A percentile compares a stretch with the other conserved stretches of the same genome.
Conservation (phyloP, 306 rosid species). For the Spatholobus suberectus region DNA sequence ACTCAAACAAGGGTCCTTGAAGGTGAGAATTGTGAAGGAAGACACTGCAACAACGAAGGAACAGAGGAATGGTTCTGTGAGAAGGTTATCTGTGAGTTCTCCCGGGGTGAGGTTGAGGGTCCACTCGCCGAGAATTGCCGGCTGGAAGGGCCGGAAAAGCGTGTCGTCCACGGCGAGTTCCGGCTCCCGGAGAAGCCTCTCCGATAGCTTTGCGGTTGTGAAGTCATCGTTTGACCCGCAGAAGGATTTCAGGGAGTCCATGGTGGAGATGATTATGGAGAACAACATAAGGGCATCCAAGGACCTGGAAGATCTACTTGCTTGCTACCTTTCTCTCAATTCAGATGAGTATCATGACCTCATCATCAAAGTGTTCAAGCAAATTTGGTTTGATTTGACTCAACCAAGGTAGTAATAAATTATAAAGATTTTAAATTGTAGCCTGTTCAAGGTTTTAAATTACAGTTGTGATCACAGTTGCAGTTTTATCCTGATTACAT, state of each 20-base stretch:
- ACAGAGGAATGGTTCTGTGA: slow-evolving; percentile 43
- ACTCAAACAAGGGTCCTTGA: slow-evolving; percentile 31
- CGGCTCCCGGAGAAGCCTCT: slow-evolving; percentile 52
- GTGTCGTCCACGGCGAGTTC: slow-evolving; percentile 28
- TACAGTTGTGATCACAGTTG: not conserved
- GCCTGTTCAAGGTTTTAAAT: not conserved
- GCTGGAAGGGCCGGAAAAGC: slow-evolving; percentile 53
- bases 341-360: slow-evolving; percentile 72
- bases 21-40: slow-evolving; percentile 41
- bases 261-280: slow-evolving; percentile 90
- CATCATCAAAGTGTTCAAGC: slow-evolving; percentile 83
- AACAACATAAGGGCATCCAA: slow-evolving; percentile 72
- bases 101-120: slow-evolving; percentile 57
- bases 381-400: slow-evolving; percentile 87
- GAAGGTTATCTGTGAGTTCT: slow-evolving; percentile 45
- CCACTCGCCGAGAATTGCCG: slow-evolving; percentile 60
- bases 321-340: slow-evolving; percentile 81
- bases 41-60: slow-evolving; percentile 14
- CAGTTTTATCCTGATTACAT: not conserved
- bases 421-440: not conserved
- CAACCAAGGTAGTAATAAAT: slow-evolving; percentile 33
- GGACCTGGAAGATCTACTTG: slow-evolving; percentile 91
- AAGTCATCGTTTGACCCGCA: slow-evolving; percentile 75
- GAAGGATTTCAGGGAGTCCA: slow-evolving; percentile 76
- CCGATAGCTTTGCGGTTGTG: slow-evolving; percentile 69